Evolutionary conservation across 345 rosid species (phyloP), one percentile per base, ranked within the genome.

Genomic region (Eucalyptus sp.): DNA sequence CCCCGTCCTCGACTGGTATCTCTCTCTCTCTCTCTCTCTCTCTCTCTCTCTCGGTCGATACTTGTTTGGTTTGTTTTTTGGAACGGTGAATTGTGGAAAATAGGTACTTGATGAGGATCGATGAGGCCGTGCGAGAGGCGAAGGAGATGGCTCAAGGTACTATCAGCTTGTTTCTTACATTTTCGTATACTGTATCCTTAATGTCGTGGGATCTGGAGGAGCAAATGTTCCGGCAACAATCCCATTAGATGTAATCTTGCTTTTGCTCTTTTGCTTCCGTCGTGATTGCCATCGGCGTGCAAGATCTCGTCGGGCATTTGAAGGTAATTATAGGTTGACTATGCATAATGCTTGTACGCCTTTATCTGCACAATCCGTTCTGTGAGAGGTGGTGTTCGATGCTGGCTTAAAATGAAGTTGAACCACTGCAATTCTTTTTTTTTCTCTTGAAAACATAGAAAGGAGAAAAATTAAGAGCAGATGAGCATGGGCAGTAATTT

Each of bases 1-100:
- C 37, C 99, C 99, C 56, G 99, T 97, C 91, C 98, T 97, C 91
- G 99, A 97, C 89, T 97, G 99, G 99, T 96, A 88, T 17, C 10
- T 18, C 7, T 71, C 81, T 71, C 8, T 56, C 46, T 43, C 33
- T 86, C 58, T 13, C 8, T 22, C 5, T 86, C 68, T 62, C 24
- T 54, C 43, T 43, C 33, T 86, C 52, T 13, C 44, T 27, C 86
- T 87, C 86, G 50, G 10, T 13, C 37, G 83, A 46, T 58, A 15
- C 79, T 84, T 76, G 33, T 27, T 48, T 64, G 43, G 66, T 22
- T 4, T 14, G 64, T 27, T 13, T 60, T 5, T 58, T 18, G 29
- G n/a, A 37, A 29, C 50, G 18, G 66, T 81, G 51, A 87, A 79
- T 17, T 22, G 24, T 22, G 27, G 87, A 43, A 89, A 43, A 41